Base-by-base conservation (phyloP, 352 stramenopile species). In the Phytophthora pisi region DNA sequence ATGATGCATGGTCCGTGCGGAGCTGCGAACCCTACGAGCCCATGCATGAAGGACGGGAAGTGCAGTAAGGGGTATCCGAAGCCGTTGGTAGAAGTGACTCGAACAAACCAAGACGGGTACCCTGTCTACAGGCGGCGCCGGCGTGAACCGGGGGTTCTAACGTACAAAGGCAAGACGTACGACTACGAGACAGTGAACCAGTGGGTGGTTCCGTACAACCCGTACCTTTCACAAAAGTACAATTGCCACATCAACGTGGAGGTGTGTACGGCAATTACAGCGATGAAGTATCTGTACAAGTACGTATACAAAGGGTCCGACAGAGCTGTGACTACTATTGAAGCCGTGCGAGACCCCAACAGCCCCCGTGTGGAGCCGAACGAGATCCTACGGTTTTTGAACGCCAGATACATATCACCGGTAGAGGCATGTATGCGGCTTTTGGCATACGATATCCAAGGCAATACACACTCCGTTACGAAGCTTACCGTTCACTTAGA, bases 401-500 rank as follows among this genome's bases (percentile, higher is more conserved):
- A 40, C 30, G 15, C n/a, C 4, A 24, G n/a, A 9, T 23, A 47
- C 18, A 47, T 47, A 47, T 47, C 42, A 3, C 42, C 42, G 6
- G 42, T 47, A 8, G 42, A 47, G 42, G 42, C 42, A 4, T 47
- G 42, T 47, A 47, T 47, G 15, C 42, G 16, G 13, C n/a, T 47
- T 10, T 23, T 47, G 5, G 42, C 15, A 5, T 47, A 20, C 42
- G n/a, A 18, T 4, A 47, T 47, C n/a, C 15, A 47, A 18, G 42
- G 0, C 15, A 47, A 13, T 15, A 47, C 42, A 13, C 72, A 75
- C 51, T 42, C 56, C 2, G 53, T 77, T 9, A 51, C n/a, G 0
- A 18, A 60, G 23, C 47, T 77, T 9, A 24, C 38, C 5, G 7
- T 51, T 38, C 38, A 61, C 36, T 68, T 42, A 28, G 47, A 61